These are phyloP conservation scores for Annulohypoxylon truncatum DNA, from an alignment of 2,329 filamentous ascomycete genomes.

Conservation along the genomic window DNA sequence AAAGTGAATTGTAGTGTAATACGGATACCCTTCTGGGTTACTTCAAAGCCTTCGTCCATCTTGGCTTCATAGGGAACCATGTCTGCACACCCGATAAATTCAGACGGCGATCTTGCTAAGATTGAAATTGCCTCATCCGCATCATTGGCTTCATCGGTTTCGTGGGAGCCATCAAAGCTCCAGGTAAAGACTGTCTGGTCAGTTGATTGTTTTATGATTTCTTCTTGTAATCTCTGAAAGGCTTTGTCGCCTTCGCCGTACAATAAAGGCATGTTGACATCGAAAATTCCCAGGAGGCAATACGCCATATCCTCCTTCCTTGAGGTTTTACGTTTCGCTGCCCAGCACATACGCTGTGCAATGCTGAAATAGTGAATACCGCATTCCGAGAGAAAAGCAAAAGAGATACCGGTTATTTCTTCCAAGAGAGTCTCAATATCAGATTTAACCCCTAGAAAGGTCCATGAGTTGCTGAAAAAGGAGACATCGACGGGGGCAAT, in stretches of 20 bases:
- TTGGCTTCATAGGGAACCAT: background rate
- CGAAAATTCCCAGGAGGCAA: constrained; percentile 48
- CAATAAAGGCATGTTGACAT: constrained; percentile 47
- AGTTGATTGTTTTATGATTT: constrained; percentile 29
- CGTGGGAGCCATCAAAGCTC: background rate
- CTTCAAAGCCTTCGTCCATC: background rate
- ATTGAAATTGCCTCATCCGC: background rate
- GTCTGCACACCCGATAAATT: background rate
- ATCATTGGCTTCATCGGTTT: background rate
- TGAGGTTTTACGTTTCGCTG: constrained; percentile 38
- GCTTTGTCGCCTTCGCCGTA: constrained; percentile 47
- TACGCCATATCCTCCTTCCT: constrained; percentile 47
- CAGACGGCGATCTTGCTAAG: background rate
- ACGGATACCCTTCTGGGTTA: background rate
- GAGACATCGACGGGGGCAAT: constrained; percentile 41
- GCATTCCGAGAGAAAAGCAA: background rate
- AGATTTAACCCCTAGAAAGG: constrained; percentile 37
- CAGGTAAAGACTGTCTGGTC: background rate
- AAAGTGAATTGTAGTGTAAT: background rate
- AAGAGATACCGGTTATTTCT: background rate
- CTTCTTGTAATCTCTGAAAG: constrained; percentile 44
- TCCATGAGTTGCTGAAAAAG: constrained; percentile 43
- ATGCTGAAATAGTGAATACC: constrained; percentile 33
- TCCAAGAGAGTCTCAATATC: background rate
- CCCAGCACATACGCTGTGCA: constrained; percentile 48